Evolutionary conservation across 108 stramenopile genomes (phyloP).

Genomic region (Nitzschia sp.): DNA sequence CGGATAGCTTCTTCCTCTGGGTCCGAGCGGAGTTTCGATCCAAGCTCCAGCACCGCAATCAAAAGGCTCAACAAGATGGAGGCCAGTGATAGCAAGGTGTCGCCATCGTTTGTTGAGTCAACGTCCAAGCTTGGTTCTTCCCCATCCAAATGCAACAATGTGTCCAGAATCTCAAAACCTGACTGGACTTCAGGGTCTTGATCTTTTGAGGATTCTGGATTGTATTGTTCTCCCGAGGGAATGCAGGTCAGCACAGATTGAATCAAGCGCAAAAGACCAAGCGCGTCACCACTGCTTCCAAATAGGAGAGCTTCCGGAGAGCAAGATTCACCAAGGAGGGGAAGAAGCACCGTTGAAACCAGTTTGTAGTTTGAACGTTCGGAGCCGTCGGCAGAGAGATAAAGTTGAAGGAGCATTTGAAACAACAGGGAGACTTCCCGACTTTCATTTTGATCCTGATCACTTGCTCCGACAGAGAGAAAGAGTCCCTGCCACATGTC

Average conservation of each 20-base stretch:
- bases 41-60: slow-evolving; percentile 74
- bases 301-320: slow-evolving; percentile 52
- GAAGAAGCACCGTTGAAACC: slow-evolving; percentile 55
- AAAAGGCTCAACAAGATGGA: slow-evolving; percentile 71
- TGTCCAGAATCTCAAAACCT: neutral
- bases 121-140: neutral
- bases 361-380: slow-evolving; percentile 11
- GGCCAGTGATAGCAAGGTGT: slow-evolving; percentile 55
- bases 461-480: too few species aligned
- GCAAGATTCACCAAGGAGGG: slow-evolving; percentile 58
- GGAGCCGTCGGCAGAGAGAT: slow-evolving; percentile 8
- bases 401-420: slow-evolving; percentile 27
- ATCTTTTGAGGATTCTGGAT: neutral
- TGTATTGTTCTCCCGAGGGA: neutral
- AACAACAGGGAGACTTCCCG: slow-evolving; percentile 5
- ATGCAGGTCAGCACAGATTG: slow-evolving; percentile 33
- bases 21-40: slow-evolving; percentile 48
- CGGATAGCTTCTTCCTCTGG: slow-evolving; percentile 55
- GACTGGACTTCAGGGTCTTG: neutral
- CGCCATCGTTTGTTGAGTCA: neutral
- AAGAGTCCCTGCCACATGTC: too few species aligned
- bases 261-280: slow-evolving; percentile 36
- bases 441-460: too few species aligned
- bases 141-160: neutral
- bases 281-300: slow-evolving; percentile 4